Base-by-base conservation (phyloP, 2,329 filamentous ascomycete species). In the Calonectria fujianensis region DNA sequence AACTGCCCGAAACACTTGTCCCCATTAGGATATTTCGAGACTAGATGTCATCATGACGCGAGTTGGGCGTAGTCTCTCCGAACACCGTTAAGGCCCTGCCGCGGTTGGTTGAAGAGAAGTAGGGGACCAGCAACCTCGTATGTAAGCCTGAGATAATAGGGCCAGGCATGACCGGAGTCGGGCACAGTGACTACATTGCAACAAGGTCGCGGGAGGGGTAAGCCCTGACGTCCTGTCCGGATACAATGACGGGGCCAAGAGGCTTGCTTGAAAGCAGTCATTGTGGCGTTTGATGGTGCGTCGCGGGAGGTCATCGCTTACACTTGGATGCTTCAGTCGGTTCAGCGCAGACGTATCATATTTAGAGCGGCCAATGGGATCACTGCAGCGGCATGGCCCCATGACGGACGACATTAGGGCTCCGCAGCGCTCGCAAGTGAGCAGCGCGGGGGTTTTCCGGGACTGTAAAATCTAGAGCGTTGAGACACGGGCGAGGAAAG, bases 201-300 rank as follows among this genome's bases (percentile, higher is more conserved):
- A 4, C 35, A 54, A 27, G 24, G 35, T 29, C 13, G 31, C 52
- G 27, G 27, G 32, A 18, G 68, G 59, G 45, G 20, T 24, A 20
- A 70, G 32, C 52, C 4, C 31, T 39, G 18, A n/a, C 31, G 35
- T 27, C 20, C n/a, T 52, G 54, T 11, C 20, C 24, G 29, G 41
- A 70, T 35, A 45, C 48, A 70, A 35, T 63, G 68, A 63, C 54
- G 45, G 41, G 29, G 45, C 35, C 24, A 29, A 70, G 31, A 18
- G 14, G 8, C n/a, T 35, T 11, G 48, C 37, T 24, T 50, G 24
- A n/a, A 27, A 1, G 48, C 35, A 59, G 48, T 41, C 31, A 45
- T 29, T 48, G 69, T 70, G 69, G 59, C 69, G 69, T 45, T 45
- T 35, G 32, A 54, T 65, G 37, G 35, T 54, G 69, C 45, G 35